phyloP scores from a whole-genome alignment of 805 yeast genomes.

The Sungouiozyma intestinalis region DNA sequence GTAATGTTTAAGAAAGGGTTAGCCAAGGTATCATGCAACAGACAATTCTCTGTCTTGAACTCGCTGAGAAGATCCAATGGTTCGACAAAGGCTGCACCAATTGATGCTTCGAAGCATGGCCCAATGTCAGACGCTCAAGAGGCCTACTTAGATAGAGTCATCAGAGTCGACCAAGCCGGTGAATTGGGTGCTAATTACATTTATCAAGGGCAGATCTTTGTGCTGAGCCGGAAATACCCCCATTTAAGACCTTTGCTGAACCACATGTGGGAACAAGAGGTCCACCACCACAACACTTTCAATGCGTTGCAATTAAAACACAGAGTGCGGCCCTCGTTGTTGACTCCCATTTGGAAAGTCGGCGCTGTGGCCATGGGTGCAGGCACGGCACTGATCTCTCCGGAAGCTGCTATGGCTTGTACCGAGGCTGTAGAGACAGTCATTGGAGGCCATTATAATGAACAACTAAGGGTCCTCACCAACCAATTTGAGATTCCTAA shows the following conservation, averaged over 20 bases:
- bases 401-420: conserved; percentile 99
- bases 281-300: conserved; percentile 82
- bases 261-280: conserved; percentile 98
- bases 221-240: conserved; percentile 60
- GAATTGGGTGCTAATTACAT: conserved; percentile 93
- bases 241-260: conserved; percentile 66
- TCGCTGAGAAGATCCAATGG: too few species aligned
- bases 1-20: not conserved
- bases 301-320: conserved; percentile 62
- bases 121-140: conserved; percentile 41
- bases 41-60: conserved; percentile 11
- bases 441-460: conserved; percentile 91
- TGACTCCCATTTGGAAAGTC: conserved; percentile 87
- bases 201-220: conserved; percentile 80
- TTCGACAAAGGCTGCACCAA: not conserved
- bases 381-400: conserved; percentile 75
- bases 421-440: conserved; percentile 98
- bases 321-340: conserved; percentile 80
- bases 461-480: conserved; percentile 68
- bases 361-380: conserved; percentile 86
- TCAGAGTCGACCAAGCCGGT: conserved; percentile 96
- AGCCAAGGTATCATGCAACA: not conserved
- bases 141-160: conserved; percentile 61
- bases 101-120: conserved; percentile 11
- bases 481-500: conserved; percentile 48